Evolutionary conservation across 2,329 filamentous ascomycete species (phyloP).

Genomic region (Kalmusia sp.): DNA sequence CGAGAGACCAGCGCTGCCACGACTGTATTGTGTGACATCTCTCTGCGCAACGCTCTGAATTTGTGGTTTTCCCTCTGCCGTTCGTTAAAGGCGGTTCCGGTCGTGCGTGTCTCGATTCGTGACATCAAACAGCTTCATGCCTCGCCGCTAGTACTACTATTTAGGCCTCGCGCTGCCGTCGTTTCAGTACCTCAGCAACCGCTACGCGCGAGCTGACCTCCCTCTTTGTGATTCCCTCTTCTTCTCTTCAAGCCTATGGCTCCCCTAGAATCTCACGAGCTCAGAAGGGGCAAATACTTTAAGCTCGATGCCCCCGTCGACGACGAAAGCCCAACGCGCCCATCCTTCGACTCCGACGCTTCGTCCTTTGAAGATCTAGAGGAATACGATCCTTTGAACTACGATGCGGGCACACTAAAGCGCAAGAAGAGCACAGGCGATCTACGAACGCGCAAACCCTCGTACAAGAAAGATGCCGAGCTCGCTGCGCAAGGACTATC

Average conservation of each 20-base stretch:
- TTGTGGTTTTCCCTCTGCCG: not conserved
- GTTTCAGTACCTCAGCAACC: slow-evolving; percentile 14
- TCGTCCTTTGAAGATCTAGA: slow-evolving; percentile 51
- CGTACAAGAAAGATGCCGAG: slow-evolving; percentile 38
- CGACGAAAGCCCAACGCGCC: slow-evolving; percentile 42
- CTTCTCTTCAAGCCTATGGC: slow-evolving; percentile 24
- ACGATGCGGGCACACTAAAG: slow-evolving; percentile 48
- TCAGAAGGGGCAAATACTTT: slow-evolving; percentile 48
- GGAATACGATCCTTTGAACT: slow-evolving; percentile 56
- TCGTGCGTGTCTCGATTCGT: slow-evolving; percentile 6
- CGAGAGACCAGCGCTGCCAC: not conserved
- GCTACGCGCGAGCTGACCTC: slow-evolving; percentile 2
- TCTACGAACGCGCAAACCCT: slow-evolving; percentile 41
- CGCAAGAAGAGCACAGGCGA: slow-evolving; percentile 48
- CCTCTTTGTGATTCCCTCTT: not conserved
- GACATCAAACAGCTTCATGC: slow-evolving; percentile 16
- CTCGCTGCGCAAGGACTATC: slow-evolving; percentile 19
- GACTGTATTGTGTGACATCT: slow-evolving; percentile 7
- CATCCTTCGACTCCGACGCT: slow-evolving; percentile 45
- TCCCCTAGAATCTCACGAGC: slow-evolving; percentile 38
- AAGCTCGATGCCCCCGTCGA: slow-evolving; percentile 44
- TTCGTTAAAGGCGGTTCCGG: not conserved
- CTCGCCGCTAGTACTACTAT: slow-evolving; percentile 11
- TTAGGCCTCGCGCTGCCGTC: slow-evolving; percentile 18
- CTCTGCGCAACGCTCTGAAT: not conserved